Conservation (phyloP, 495 filamentous ascomycete genomes). For the Aspergillus conjunctus region DNA sequence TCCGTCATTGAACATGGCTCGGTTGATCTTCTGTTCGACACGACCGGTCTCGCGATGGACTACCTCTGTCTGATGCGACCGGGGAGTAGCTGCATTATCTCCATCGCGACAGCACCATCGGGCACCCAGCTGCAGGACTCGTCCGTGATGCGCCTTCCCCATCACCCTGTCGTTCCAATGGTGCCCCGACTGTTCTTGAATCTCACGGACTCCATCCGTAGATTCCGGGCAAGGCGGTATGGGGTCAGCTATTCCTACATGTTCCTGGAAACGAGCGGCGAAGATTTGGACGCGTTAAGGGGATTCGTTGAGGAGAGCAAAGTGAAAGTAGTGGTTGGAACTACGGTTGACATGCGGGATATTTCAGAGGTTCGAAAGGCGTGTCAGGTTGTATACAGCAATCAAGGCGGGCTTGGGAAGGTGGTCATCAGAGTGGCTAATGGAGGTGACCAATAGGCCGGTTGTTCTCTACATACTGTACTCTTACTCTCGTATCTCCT, state of each 20-base stretch:
- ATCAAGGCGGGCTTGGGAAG: slow-evolving; percentile 59
- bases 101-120: slow-evolving; percentile 7
- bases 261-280: slow-evolving; percentile 39
- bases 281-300: slow-evolving; percentile 46
- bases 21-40: slow-evolving; percentile 59
- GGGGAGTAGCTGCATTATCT: slow-evolving; percentile 19
- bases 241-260: slow-evolving; percentile 43
- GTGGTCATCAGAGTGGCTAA: slow-evolving; percentile 47
- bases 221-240: slow-evolving; percentile 33
- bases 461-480: too few relatives aligned
- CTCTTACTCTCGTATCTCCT: too few relatives aligned
- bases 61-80: slow-evolving; percentile 35
- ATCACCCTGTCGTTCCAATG: slow-evolving; percentile 34
- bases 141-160: slow-evolving; percentile 32
- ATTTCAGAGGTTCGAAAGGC: slow-evolving; percentile 46
- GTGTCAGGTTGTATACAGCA: slow-evolving; percentile 48
- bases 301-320: slow-evolving; percentile 48
- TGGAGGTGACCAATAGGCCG: too few relatives aligned
- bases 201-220: slow-evolving; percentile 21
- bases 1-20: slow-evolving; percentile 42
- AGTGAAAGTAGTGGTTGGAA: slow-evolving; percentile 48
- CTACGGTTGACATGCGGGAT: slow-evolving; percentile 41
- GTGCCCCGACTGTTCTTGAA: slow-evolving; percentile 35
- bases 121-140: slow-evolving; percentile 32
- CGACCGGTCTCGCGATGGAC: slow-evolving; percentile 35